Evolutionary conservation across 805 yeast species (phyloP).

Genomic region (Sporopachydermia lactativora): DNA sequence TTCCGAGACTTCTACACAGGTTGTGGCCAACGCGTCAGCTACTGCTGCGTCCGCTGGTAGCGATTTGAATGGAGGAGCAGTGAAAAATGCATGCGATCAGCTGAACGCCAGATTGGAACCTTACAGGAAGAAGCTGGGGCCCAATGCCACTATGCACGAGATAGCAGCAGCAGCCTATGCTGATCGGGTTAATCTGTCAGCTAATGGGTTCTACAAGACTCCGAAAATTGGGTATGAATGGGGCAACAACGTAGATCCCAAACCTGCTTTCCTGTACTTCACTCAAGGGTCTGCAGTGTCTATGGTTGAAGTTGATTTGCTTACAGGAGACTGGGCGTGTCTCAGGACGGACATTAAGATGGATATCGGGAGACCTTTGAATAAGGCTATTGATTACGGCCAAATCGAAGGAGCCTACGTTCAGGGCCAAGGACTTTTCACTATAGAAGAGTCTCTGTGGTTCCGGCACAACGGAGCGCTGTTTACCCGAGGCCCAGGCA

Average conservation of each 20-base stretch:
- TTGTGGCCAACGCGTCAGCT: slow-evolving; percentile 33
- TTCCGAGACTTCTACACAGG: slow-evolving; percentile 32
- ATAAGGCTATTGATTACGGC: slow-evolving; percentile 35
- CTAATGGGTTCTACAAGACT: slow-evolving; percentile 35
- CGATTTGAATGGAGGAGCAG: slow-evolving; percentile 35
- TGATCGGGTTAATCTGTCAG: slow-evolving; percentile 31
- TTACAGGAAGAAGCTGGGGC: slow-evolving; percentile 21
- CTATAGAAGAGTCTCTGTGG: slow-evolving; percentile 35
- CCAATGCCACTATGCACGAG: slow-evolving; percentile 26
- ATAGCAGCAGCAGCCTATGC: slow-evolving; percentile 28
- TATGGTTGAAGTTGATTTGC: slow-evolving; percentile 30
- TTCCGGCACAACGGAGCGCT: slow-evolving; percentile 25
- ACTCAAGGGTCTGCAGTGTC: slow-evolving; percentile 32
- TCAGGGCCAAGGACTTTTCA: slow-evolving; percentile 35
- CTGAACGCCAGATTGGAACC: slow-evolving; percentile 28
- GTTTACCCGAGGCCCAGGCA: slow-evolving; percentile 34
- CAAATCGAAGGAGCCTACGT: slow-evolving; percentile 37
- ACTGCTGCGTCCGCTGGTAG: slow-evolving; percentile 37
- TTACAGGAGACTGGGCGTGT: slow-evolving; percentile 34
- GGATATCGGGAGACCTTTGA: slow-evolving; percentile 35
- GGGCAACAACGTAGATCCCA: slow-evolving; percentile 26
- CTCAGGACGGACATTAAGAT: slow-evolving; percentile 29
- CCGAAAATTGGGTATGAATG: slow-evolving; percentile 31
- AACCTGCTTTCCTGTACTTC: slow-evolving; percentile 31
- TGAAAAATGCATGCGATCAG: slow-evolving; percentile 32